Base-by-base conservation (phyloP, 2,329 filamentous ascomycete species). In the Claviceps humidiphila region DNA sequence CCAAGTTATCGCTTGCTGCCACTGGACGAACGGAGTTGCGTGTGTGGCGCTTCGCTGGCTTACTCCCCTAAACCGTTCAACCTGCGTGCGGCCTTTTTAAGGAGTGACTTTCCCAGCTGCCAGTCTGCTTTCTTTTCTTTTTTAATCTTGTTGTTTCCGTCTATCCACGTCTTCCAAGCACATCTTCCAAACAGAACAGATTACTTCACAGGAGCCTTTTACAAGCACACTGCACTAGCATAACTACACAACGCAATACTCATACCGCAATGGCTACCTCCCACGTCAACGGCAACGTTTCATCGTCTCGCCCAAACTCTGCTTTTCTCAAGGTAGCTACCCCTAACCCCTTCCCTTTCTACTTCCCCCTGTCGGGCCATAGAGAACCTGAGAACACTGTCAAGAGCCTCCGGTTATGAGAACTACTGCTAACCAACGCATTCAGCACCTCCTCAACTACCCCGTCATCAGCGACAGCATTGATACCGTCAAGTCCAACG, bases 381-480 rank as follows among this genome's bases (percentile, higher is more conserved):
- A 11, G 9, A 9, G 30, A 34, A 34, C 9, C 30, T 34, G 30
- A 9, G 3, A 34, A 34, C 30, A 34, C 3, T 9, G 11, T 34
- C 30, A 34, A 34, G 30, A 34, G 11, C 9, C 30, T 11, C 1
- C 9, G 3, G 9, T 34, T 3, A 34, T 34, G 9, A 34, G 30
- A 34, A 8, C n/a, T 17, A 38, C 14, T 34, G 30, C 17, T 34
- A 9, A 42, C 60, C 40, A 20, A 1, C n/a, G 9, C 13, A 13
- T 42, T 6, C 13, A 95, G 88, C 90, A 96, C 66, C 77, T 96
- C 57, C 76, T 82, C 60, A 84, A 84, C 58, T 95, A 95, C 71
- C 91, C 91, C 42, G 70, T 94, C 58, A 79, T 96, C 64, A 81
- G 80, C 64, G 89, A 95, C 68, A 74, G 82, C 63, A 81, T 95